phyloP scores from a whole-genome alignment of 352 stramenopile species.

The Globisporangium mamillatum region DNA sequence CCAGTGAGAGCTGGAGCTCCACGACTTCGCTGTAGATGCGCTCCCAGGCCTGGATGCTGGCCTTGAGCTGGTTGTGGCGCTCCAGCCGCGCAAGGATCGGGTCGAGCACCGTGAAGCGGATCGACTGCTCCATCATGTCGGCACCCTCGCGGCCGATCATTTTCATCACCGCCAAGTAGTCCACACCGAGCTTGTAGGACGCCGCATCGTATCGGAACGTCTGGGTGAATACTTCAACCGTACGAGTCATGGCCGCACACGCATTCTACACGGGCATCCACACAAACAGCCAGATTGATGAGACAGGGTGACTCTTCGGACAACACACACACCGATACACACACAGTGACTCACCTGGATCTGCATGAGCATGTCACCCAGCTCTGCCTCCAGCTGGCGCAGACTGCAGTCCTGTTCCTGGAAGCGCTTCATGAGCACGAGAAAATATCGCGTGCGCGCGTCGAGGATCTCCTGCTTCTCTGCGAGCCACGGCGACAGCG shows the following conservation, averaged over 20 bases:
- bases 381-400: constrained; percentile 39
- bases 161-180: constrained; percentile 52
- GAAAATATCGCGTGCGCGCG: constrained; percentile 16
- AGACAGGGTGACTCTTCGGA: not conserved
- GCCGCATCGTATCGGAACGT: constrained; percentile 34
- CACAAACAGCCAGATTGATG: not conserved
- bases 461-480: constrained; percentile 23
- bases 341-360: constrained; percentile 36
- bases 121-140: constrained; percentile 70
- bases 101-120: constrained; percentile 76
- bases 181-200: constrained; percentile 32
- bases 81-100: constrained; percentile 54
- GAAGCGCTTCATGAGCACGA: constrained; percentile 46
- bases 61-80: constrained; percentile 41
- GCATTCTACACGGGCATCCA: constrained; percentile 19
- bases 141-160: constrained; percentile 51
- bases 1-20: constrained; percentile 21
- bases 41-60: constrained; percentile 33
- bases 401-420: constrained; percentile 48
- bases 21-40: constrained; percentile 28
- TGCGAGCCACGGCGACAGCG: constrained; percentile 23
- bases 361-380: constrained; percentile 53
- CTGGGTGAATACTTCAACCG: constrained; percentile 56
- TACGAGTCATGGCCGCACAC: constrained; percentile 43
- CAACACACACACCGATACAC: not conserved